Evolutionary conservation across 2,329 filamentous ascomycete genomes (phyloP).

Genomic region (Cytospora piceae): DNA sequence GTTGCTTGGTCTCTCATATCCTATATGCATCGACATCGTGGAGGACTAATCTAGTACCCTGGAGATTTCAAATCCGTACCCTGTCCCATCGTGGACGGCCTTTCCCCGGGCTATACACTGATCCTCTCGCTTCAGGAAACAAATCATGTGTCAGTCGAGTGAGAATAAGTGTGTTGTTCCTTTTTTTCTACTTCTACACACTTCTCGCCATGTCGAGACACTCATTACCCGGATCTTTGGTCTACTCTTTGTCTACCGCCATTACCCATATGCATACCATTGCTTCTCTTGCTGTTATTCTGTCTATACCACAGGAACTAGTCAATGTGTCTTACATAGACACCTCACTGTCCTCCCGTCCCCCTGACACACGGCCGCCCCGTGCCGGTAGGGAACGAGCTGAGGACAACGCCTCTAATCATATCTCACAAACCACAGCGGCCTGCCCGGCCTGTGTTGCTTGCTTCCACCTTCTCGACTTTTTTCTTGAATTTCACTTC

Average conservation of each 20-base stretch:
- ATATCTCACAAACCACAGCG: background rate
- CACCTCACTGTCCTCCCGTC: background rate
- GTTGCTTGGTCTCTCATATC: background rate
- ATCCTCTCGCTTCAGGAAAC: slow-evolving; percentile 22
- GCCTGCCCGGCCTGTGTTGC: background rate
- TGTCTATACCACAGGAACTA: background rate
- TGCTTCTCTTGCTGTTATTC: background rate
- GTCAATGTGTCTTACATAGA: background rate
- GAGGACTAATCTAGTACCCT: background rate
- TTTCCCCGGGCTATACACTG: slow-evolving; percentile 6
- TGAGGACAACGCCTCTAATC: slow-evolving; percentile 19
- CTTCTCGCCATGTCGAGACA: background rate
- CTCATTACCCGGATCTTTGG: background rate
- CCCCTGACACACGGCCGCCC: slow-evolving; percentile 2
- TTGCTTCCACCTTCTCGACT: background rate
- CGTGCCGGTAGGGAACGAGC: background rate
- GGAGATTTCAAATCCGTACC: background rate
- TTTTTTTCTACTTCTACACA: background rate
- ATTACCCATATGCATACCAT: background rate
- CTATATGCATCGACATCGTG: background rate
- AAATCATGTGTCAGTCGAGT: slow-evolving; percentile 11
- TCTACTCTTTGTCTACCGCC: background rate
- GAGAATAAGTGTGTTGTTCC: background rate
- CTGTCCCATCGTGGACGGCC: background rate
- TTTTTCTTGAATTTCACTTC: background rate